These are phyloP conservation scores for Ambrosia artemisiifolia DNA, from an alignment of 129 eudicot genomes.

Conservation along the genomic window DNA sequence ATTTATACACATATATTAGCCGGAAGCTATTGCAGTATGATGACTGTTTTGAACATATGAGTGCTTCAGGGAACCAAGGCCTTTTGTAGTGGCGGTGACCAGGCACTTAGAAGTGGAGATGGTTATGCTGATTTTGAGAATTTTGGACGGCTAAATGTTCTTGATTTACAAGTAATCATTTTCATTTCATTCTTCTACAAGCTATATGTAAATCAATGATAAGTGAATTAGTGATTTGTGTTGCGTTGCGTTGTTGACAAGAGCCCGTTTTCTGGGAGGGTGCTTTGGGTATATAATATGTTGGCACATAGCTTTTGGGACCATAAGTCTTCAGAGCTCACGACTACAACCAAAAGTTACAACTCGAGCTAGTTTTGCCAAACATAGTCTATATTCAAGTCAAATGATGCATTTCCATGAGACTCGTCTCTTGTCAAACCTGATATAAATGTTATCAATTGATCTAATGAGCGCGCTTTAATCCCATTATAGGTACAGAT, in stretches of 20 bases:
- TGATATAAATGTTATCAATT: not conserved
- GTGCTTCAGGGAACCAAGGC: constrained; percentile 85
- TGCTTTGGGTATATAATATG: not conserved
- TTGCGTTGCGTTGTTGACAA: not conserved
- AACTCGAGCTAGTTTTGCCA: not conserved
- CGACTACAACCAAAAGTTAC: not conserved
- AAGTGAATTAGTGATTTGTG: not conserved
- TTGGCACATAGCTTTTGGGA: not conserved
- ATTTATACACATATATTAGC: no score
- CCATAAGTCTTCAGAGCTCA: not conserved
- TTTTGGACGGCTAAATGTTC: constrained; percentile 91
- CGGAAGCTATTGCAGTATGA: not conserved
- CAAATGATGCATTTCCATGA: not conserved
- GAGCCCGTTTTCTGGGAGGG: not conserved
- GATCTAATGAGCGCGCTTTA: not conserved
- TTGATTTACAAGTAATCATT: constrained; percentile 77
- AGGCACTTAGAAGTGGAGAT: constrained; percentile 78
- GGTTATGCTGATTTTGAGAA: constrained; percentile 81
- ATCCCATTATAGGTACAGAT: constrained; percentile 66
- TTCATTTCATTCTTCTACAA: not conserved
- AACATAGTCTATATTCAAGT: not conserved
- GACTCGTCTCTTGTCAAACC: not conserved
- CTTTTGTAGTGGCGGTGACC: constrained; percentile 98
- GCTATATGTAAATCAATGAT: not conserved
- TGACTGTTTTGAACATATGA: not conserved